A percentile compares a stretch with the other conserved stretches of the same genome.
These are phyloP conservation scores for Ophiostoma pallidulum DNA, from an alignment of 2,329 filamentous ascomycete species.

Conservation along the genomic window DNA sequence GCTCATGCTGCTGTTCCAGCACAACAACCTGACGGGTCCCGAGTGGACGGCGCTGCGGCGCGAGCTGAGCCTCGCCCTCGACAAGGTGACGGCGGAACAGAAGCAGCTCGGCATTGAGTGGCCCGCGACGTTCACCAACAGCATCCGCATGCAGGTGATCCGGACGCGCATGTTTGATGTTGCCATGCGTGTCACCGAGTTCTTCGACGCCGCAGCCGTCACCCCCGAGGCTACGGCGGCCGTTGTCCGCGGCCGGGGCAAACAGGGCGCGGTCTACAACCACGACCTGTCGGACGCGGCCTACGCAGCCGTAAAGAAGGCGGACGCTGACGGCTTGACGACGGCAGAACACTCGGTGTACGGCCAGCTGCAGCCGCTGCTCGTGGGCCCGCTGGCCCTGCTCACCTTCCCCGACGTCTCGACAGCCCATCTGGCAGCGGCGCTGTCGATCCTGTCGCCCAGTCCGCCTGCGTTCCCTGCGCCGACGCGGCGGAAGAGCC, in stretches of 20 bases:
- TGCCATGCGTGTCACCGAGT: constrained; percentile 78
- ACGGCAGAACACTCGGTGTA: constrained; percentile 34
- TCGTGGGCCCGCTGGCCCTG: constrained; percentile 72
- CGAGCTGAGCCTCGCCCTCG: constrained; percentile 48
- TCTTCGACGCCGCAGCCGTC: constrained; percentile 49
- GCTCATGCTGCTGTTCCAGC: constrained; percentile 72
- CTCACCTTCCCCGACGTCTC: constrained; percentile 75
- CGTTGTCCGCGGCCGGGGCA: constrained; percentile 22
- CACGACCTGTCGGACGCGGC: constrained; percentile 48
- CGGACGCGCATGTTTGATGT: constrained; percentile 83
- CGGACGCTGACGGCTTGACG: constrained; percentile 20
- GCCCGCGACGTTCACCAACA: constrained; percentile 42
- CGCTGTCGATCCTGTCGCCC: constrained; percentile 68
- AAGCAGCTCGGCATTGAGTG: constrained; percentile 10
- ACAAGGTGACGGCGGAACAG: constrained; percentile 26
- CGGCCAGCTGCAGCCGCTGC: constrained; percentile 59
- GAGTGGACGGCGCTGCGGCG: constrained; percentile 67
- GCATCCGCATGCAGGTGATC: constrained; percentile 70
- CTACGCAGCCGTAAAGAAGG: constrained; percentile 29
- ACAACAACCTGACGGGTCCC: constrained; percentile 59
- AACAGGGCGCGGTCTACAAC: constrained; percentile 29
- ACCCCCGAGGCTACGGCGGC: constrained; percentile 17
- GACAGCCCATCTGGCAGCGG: constrained; percentile 73
- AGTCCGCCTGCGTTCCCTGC: constrained; percentile 64
- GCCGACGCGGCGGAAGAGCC: constrained; percentile 64